Conservation (phyloP, 768 basidiomycete species). For the Sarcodon sp. region DNA sequence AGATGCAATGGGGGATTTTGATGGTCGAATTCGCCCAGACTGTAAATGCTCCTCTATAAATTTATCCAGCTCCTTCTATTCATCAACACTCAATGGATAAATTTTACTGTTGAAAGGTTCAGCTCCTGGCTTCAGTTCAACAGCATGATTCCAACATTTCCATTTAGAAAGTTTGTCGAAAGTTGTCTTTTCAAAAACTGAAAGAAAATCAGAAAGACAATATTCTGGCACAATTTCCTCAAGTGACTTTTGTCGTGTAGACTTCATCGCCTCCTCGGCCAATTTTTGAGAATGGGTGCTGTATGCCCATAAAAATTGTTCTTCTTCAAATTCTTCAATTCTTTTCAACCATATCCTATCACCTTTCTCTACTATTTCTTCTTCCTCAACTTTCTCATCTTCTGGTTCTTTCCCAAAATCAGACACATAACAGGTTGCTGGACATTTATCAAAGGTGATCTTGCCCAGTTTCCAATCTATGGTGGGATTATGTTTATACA, state of each 20-base stretch:
- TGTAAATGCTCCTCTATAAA: constrained; percentile 8
- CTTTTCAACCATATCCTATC: neutral
- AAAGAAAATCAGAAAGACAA: constrained; percentile 13
- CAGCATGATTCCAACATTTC: constrained; percentile 20
- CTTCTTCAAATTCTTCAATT: neutral
- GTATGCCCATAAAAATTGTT: neutral
- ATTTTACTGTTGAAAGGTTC: constrained; percentile 2
- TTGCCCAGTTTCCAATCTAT: constrained; percentile 19
- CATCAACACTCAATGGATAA: constrained; percentile 12
- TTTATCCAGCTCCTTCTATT: constrained; percentile 7
- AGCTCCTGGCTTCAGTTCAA: constrained; percentile 16
- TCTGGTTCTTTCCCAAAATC: neutral
- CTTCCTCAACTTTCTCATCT: neutral
- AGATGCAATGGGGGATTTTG: constrained; percentile 10
- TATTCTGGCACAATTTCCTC: constrained; percentile 3
- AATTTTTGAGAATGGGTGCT: neutral
- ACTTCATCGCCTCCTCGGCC: neutral
- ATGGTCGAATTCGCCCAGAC: constrained; percentile 9
- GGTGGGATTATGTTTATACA: constrained; percentile 18
- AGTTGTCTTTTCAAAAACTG: constrained; percentile 13
- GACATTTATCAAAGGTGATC: constrained; percentile 12
- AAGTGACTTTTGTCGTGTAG: neutral
- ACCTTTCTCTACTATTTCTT: constrained; percentile 2
- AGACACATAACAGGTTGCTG: neutral
- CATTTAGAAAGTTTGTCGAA: constrained; percentile 18